These are phyloP conservation scores for Citrus australasica DNA, from an alignment of 345 rosid species.

Conservation along the genomic window DNA sequence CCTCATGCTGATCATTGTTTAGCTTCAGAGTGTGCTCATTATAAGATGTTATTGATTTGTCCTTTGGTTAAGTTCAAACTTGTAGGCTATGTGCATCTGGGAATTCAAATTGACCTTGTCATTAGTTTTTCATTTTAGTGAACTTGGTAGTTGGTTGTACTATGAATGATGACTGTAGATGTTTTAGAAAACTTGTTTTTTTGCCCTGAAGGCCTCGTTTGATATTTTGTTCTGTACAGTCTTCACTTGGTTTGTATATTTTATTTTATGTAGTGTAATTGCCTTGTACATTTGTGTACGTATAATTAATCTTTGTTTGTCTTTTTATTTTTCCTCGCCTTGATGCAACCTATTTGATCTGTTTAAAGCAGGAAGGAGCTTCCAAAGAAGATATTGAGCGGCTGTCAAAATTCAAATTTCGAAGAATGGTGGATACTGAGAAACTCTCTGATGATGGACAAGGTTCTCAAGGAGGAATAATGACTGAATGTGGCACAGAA, in stretches of 20 bases:
- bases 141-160: neutral
- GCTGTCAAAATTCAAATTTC: conserved; percentile 74
- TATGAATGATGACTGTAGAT: neutral
- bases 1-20: neutral
- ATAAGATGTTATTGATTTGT: neutral
- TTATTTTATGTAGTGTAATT: neutral
- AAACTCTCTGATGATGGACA: conserved; percentile 41
- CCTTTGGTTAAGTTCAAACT: neutral
- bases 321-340: neutral
- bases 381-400: conserved; percentile 86
- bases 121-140: neutral
- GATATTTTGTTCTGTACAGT: neutral
- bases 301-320: neutral
- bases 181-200: neutral
- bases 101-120: neutral
- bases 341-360: neutral
- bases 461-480: conserved; percentile 62
- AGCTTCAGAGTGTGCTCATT: neutral
- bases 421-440: conserved; percentile 37
- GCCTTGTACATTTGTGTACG: neutral
- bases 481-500: conserved; percentile 83
- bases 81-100: neutral
- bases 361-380: conserved; percentile 79
- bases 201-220: neutral
- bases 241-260: neutral